Conservation (phyloP, 78 protist genomes). For the Dictyostelium capitatum region DNA sequence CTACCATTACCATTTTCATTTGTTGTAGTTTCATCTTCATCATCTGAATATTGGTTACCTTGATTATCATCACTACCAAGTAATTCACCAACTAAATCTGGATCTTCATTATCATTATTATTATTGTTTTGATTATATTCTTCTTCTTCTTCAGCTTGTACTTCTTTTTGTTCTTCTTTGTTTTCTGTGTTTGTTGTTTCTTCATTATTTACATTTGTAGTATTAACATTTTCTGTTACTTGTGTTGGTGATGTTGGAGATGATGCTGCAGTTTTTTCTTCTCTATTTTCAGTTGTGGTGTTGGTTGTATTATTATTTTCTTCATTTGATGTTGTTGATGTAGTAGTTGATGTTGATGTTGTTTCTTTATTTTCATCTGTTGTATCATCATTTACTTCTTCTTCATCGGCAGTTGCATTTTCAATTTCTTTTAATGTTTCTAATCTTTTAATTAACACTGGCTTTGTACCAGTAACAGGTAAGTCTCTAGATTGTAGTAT, state of each 20-base stretch:
- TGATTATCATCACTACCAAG: constrained; percentile 20
- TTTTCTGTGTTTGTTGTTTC: not conserved
- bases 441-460: constrained; percentile 27
- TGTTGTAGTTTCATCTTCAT: not conserved
- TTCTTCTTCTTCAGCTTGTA: not conserved
- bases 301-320: not conserved
- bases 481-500: constrained; percentile 12
- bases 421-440: not conserved
- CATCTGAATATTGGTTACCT: constrained; percentile 4
- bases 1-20: not conserved
- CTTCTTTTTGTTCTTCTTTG: not conserved
- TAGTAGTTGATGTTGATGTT: not conserved
- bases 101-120: constrained; percentile 4
- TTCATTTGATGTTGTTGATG: not conserved
- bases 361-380: not conserved
- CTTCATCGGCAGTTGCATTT: not conserved
- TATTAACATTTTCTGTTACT: not conserved
- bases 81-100: not conserved
- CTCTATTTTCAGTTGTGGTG: not conserved
- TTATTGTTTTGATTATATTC: not conserved
- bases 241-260: not conserved
- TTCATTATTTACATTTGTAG: not conserved
- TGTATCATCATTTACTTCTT: constrained; percentile 5
- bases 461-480: constrained; percentile 27
- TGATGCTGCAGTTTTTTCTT: not conserved